These are phyloP conservation scores for Phaeodactylum tricornutum DNA, from an alignment of 108 stramenopile species.

Conservation along the genomic window DNA sequence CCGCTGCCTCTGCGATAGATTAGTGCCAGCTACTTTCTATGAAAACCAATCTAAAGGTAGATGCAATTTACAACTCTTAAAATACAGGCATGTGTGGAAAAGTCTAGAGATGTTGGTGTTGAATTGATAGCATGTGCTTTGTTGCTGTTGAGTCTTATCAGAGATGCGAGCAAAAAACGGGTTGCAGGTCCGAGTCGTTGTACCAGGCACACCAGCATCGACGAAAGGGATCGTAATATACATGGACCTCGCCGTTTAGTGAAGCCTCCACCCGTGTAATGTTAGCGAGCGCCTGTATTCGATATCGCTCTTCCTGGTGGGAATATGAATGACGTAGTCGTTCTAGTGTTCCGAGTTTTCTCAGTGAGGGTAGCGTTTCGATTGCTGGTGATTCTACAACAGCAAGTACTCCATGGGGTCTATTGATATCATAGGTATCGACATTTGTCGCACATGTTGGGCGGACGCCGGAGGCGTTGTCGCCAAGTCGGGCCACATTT, in stretches of 20 bases:
- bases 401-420: neutral
- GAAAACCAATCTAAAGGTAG: no score
- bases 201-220: slow-evolving; percentile 72
- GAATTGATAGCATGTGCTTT: no score
- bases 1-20: no score
- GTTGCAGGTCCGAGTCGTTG: slow-evolving; percentile 38
- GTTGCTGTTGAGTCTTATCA: no score
- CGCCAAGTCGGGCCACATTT: slow-evolving; percentile 28
- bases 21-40: no score
- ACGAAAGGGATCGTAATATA: slow-evolving; percentile 68
- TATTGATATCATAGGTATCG: neutral
- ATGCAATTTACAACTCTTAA: no score
- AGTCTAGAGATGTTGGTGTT: no score
- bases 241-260: slow-evolving; percentile 50
- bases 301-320: neutral
- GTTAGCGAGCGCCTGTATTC: slow-evolving; percentile 4
- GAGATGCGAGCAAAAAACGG: no score
- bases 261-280: neutral
- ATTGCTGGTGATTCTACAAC: slow-evolving; percentile 10
- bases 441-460: slow-evolving; percentile 14
- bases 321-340: slow-evolving; percentile 3
- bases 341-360: slow-evolving; percentile 10
- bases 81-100: no score
- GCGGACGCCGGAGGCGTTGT: slow-evolving; percentile 11
- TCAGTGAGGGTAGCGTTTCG: neutral